A percentile compares a stretch with the other conserved stretches of the same genome.
These are phyloP conservation scores for Lipomyces spencermartinsiae DNA, from an alignment of 805 yeast genomes.

Conservation along the genomic window DNA sequence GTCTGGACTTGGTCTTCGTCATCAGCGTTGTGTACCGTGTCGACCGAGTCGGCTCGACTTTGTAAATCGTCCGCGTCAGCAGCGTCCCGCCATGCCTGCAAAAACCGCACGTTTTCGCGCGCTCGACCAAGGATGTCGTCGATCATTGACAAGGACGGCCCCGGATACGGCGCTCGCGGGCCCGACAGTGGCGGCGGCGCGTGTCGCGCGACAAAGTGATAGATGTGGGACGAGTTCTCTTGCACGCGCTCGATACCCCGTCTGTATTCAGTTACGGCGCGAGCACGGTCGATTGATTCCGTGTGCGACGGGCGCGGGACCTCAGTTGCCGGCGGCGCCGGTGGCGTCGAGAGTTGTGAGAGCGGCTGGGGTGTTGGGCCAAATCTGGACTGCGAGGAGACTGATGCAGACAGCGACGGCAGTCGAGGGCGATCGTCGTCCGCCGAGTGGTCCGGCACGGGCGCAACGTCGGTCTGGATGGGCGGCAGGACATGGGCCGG, in stretches of 20 bases:
- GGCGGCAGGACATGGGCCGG: constrained; percentile 6
- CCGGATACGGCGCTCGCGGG: background rate
- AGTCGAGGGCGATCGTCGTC: constrained; percentile 4
- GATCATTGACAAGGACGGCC: constrained; percentile 21
- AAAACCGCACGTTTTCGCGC: constrained; percentile 23
- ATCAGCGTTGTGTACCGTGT: background rate
- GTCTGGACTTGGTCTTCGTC: constrained; percentile 7
- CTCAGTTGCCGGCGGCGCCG: background rate
- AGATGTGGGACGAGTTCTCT: constrained; percentile 33
- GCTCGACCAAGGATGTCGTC: constrained; percentile 32
- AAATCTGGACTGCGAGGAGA: background rate
- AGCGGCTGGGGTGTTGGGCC: constrained; percentile 3
- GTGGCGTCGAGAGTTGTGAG: background rate
- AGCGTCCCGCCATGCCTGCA: constrained; percentile 30
- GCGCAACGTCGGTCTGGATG: background rate
- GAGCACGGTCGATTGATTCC: constrained; percentile 24
- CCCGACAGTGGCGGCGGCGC: constrained; percentile 13
- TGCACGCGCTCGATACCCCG: constrained; percentile 27
- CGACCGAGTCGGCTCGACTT: constrained; percentile 8
- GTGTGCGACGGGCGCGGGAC: constrained; percentile 11
- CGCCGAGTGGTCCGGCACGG: background rate
- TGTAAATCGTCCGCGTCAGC: constrained; percentile 13
- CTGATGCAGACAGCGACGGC: constrained; percentile 4
- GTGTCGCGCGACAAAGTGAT: constrained; percentile 30
- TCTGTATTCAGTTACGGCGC: constrained; percentile 19